Evolutionary conservation across 1,284 basidiomycete species (phyloP).

Genomic region (Cryptococcus depauperatus): DNA sequence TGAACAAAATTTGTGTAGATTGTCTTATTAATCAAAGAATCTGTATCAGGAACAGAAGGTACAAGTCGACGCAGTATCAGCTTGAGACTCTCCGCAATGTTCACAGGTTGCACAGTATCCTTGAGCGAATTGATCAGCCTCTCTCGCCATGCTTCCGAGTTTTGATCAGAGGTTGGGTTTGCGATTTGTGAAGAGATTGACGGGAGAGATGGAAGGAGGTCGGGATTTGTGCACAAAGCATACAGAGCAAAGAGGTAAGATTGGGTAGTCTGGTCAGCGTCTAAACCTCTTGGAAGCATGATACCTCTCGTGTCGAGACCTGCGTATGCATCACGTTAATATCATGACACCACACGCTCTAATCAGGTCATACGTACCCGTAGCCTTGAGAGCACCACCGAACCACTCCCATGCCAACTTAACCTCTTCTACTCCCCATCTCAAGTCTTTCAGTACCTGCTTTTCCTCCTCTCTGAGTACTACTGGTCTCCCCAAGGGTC

Average conservation of each 20-base stretch:
- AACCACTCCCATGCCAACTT: conserved; percentile 28
- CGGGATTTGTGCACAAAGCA: conserved; percentile 19
- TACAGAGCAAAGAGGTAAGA: conserved; percentile 24
- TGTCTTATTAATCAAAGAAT: conserved; percentile 1
- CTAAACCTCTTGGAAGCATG: conserved; percentile 22
- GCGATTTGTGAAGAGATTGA: conserved; percentile 15
- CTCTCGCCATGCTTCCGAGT: conserved; percentile 10
- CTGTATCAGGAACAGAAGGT: background rate
- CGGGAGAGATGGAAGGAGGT: conserved; percentile 19
- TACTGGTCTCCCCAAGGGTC: conserved; percentile 20
- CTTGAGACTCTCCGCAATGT: conserved; percentile 30
- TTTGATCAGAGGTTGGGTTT: conserved; percentile 1
- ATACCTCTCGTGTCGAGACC: conserved; percentile 25
- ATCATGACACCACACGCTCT: background rate
- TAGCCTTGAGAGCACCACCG: conserved; percentile 23
- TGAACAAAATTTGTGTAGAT: conserved; percentile 29
- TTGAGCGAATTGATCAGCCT: conserved; percentile 12
- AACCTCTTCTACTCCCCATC: conserved; percentile 22
- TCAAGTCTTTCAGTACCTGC: conserved; percentile 18
- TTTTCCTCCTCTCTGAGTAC: conserved; percentile 20
- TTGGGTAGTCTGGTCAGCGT: conserved; percentile 18
- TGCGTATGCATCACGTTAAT: conserved; percentile 9
- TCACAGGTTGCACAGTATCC: conserved; percentile 18
- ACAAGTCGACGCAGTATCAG: conserved; percentile 21
- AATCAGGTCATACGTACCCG: conserved; percentile 17